phyloP scores from a whole-genome alignment of 306 rosid species.

The Luffa acutangula region DNA sequence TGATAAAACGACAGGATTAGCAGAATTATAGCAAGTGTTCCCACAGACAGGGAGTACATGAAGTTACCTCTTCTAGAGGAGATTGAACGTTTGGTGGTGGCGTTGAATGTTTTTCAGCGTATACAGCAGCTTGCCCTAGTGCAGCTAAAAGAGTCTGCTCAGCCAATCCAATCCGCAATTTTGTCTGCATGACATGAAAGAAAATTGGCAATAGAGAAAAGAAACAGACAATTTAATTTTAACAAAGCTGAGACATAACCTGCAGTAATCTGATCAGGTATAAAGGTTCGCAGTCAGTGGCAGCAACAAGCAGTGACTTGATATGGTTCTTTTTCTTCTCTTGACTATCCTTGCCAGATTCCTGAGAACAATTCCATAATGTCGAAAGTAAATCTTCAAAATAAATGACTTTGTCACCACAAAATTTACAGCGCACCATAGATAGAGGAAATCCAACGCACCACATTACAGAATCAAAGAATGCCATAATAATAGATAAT shows the following conservation, averaged over 20 bases:
- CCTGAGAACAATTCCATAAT: conserved; percentile 34
- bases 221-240: conserved; percentile 6
- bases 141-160: conserved; percentile 93
- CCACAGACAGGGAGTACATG: conserved; percentile 6
- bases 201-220: conserved; percentile 18
- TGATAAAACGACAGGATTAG: not conserved
- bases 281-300: conserved; percentile 85
- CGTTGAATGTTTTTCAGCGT: conserved; percentile 56
- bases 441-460: not conserved
- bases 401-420: not conserved
- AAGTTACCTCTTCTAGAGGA: conserved; percentile 73
- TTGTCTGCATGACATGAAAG: conserved; percentile 29
- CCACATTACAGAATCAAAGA: not conserved
- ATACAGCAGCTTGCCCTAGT: conserved; percentile 81
- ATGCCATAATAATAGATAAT: not conserved
- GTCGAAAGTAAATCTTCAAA: not conserved
- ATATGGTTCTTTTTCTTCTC: conserved; percentile 85
- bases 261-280: conserved; percentile 78
- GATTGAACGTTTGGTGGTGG: conserved; percentile 56
- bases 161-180: conserved; percentile 79
- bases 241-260: conserved; percentile 35
- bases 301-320: conserved; percentile 82
- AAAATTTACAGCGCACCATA: not conserved
- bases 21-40: not conserved
- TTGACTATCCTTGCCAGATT: conserved; percentile 92